These are phyloP conservation scores for Lipomyces yamanashiensis DNA, from an alignment of 805 yeast species.

Conservation along the genomic window DNA sequence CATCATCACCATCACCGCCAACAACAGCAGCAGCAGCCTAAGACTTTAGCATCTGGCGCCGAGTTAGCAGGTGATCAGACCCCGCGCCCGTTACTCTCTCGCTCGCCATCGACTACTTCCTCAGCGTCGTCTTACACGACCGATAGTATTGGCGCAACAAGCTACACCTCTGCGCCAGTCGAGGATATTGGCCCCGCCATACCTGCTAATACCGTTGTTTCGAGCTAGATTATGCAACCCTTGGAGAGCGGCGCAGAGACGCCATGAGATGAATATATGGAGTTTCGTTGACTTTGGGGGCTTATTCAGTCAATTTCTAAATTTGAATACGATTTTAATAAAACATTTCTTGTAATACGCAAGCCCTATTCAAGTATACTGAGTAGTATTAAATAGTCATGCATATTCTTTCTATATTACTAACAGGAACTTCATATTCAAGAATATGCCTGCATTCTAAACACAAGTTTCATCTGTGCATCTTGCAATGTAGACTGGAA, in stretches of 20 bases:
- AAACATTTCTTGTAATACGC: too few species aligned
- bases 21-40: not conserved
- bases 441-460: conserved; percentile 68
- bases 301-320: too few species aligned
- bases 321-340: too few species aligned
- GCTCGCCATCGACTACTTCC: conserved; percentile 7
- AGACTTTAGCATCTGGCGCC: not conserved
- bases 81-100: conserved; percentile 3
- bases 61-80: not conserved
- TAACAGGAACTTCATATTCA: conserved; percentile 29
- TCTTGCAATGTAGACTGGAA: conserved; percentile 76
- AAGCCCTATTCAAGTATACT: too few species aligned
- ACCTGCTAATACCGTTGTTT: conserved; percentile 2
- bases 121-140: conserved; percentile 10
- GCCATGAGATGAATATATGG: not conserved
- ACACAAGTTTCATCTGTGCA: conserved; percentile 77
- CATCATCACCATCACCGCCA: conserved; percentile 1
- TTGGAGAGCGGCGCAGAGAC: not conserved
- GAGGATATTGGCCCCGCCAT: conserved; percentile 2
- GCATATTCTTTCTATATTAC: not conserved
- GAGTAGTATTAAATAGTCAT: too few species aligned
- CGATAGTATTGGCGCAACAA: conserved; percentile 12
- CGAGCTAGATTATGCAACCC: not conserved
- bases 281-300: too few species aligned
- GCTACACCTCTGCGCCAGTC: conserved; percentile 2